Evolutionary conservation across 2,329 filamentous ascomycete genomes (phyloP), one percentile per base, ranked within the genome.

Genomic region (Zasmidium cellare): DNA sequence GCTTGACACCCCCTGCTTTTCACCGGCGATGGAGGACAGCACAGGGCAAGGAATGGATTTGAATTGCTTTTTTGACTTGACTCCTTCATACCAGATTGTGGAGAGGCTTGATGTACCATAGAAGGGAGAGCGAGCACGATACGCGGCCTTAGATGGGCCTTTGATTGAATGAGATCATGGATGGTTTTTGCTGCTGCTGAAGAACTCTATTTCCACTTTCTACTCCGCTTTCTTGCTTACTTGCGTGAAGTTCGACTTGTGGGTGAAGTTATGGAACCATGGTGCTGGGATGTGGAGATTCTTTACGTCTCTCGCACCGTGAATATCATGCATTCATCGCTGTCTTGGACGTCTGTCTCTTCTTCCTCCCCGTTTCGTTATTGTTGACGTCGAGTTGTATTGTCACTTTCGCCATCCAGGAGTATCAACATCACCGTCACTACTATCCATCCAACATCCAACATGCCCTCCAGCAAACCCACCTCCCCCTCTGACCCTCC

Each of bases 31-130:
- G 52, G 35, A 22, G 24, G 45, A 49, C 3, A 20, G 7, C 22
- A 28, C 16, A 5, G 3, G 46, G 20, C 16, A 24, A 18, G 46
- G 18, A 28, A 18, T 11, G 25, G n/a, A 6, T 28, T 11, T 28
- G 25, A 28, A 28, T 11, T 28, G 46, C n/a, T n/a, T 28, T 24
- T 9, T 49, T 50, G 46, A 55, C 31, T 44, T 46, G n/a, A 50
- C 53, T 55, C 53, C 31, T 50, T 50, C 20, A 25, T 28, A 45
- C 2, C 25, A 50, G 46, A 50, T 25, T 38, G 44, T 22, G 44
- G 46, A 49, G 46, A 28, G 20, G 18, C 22, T 18, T 28, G 53
- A 50, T 55, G 53, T 50, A 50, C 23, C 38, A 16, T 55, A 55
- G 53, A 55, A 50, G 20, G 46, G 28, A 41, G 22, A 9, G 23